Evolutionary conservation across 805 yeast genomes (phyloP), one percentile per base, ranked within the genome.

Genomic region (Kluyveromyces wickerhamii): DNA sequence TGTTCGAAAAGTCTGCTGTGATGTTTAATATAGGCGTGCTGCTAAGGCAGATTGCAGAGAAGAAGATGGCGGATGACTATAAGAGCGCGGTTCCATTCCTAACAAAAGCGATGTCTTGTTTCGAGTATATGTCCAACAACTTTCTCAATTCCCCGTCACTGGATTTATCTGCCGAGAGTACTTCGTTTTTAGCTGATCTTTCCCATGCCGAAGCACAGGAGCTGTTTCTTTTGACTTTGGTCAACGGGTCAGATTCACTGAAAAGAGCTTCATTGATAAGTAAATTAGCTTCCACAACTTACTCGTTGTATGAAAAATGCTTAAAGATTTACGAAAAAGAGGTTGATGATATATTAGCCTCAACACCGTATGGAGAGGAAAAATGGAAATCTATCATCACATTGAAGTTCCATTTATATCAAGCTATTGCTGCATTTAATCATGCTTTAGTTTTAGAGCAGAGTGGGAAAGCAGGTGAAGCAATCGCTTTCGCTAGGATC

Each of bases 181-280:
- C 84, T 7, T 67, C 68, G 27, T 78, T 84, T 22, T 66, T 89
- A 33, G 54, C 68, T 11, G 70, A 69, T 43, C 55, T 88, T 36
- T 75, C 80, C 74, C 63, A 86, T 36, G 92, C 94, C 0, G 95
- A 89, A 55, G 85, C 92, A 3, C 96, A 88, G 52, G 96, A 92
- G 45, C 70, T 81, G 5, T 88, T 89, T 53, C 60, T 80, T 3
- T 54, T 78, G 48, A 79, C 75, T 43, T 72, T 85, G 23, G 26
- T 64, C 13, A 66, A 62, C 37, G 60, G 59, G 3, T 52, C 61
- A 3, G 54, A 52, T 14, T 47, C 57, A 3, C 53, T 71, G 6
- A 71, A 69, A 28, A 81, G 82, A 50, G 74, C 78, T 27, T 72
- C 89, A 0, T 63, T 89, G 52, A 69, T 82, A n/a, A 66, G 94